Conservation (phyloP, 169 alveolate species). For the Cryptosporidium xiaoi region DNA sequence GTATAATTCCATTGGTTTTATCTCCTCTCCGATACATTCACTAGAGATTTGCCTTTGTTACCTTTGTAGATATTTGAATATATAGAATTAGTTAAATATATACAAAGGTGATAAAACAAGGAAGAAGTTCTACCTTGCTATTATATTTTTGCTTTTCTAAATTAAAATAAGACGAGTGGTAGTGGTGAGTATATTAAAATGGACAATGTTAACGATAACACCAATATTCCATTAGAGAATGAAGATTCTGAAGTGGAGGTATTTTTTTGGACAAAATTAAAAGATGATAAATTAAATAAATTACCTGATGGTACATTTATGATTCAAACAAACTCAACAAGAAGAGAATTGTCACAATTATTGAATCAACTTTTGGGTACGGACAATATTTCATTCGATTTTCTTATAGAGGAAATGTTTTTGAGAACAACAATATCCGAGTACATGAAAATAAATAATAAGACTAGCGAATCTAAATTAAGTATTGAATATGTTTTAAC, state of each 20-base stretch:
- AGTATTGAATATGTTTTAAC: constrained; percentile 36
- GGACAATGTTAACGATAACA: too few relatives aligned
- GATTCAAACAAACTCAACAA: constrained; percentile 16
- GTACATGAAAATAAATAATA: constrained; percentile 25
- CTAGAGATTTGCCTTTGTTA: too few relatives aligned
- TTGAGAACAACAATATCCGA: constrained; percentile 25
- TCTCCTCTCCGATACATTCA: too few relatives aligned
- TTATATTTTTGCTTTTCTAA: too few relatives aligned
- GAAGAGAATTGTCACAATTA: constrained; percentile 49
- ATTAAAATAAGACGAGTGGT: too few relatives aligned
- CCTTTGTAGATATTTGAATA: too few relatives aligned
- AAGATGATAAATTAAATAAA: constrained; percentile 14
- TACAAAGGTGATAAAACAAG: too few relatives aligned
- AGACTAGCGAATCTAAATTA: constrained; percentile 46
- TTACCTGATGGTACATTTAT: constrained; percentile 45
- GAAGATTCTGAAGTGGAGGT: constrained; percentile 46
- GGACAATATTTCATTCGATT: constrained; percentile 29
- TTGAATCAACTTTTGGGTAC: constrained; percentile 17
- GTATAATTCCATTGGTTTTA: too few relatives aligned
- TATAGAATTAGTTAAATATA: too few relatives aligned
- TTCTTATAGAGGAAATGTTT: constrained; percentile 48
- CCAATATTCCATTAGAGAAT: not conserved
- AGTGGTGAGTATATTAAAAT: too few relatives aligned
- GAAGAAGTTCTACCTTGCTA: too few relatives aligned
- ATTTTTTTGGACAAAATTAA: constrained; percentile 42